Conservation (phyloP, 345 rosid species). For the Raphanus raphanistrum region DNA sequence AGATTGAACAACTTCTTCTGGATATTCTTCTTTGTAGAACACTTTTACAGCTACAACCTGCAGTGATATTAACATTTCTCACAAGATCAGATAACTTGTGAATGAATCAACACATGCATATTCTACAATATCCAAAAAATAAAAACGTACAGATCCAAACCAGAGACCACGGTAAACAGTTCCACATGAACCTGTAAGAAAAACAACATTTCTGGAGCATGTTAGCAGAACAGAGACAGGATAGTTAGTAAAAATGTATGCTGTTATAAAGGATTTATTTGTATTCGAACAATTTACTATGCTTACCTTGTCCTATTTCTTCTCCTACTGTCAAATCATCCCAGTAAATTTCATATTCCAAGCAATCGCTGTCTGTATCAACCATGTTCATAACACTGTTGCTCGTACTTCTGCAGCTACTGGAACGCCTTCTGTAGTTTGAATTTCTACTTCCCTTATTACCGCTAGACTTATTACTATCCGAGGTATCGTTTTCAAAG, state of each 20-base stretch:
- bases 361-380: conserved; percentile 67
- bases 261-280: conserved; percentile 1
- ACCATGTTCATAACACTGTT: conserved; percentile 71
- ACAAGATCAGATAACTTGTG: conserved; percentile 24
- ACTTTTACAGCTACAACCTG: conserved; percentile 98
- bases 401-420: conserved; percentile 86
- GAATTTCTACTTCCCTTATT: conserved; percentile 73
- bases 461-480: conserved; percentile 48
- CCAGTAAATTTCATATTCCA: conserved; percentile 90
- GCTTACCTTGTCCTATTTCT: conserved; percentile 85
- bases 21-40: conserved; percentile 89
- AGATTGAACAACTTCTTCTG: conserved; percentile 71
- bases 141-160: conserved; percentile 97
- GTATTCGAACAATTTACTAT: neutral
- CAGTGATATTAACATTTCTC: conserved; percentile 34
- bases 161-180: conserved; percentile 95
- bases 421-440: conserved; percentile 84
- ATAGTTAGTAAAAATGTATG: neutral
- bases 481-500: conserved; percentile 49
- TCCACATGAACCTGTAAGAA: conserved; percentile 87
- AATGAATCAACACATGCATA: conserved; percentile 35
- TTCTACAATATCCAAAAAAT: conserved; percentile 30
- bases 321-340: conserved; percentile 86
- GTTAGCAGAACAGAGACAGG: conserved; percentile 22
- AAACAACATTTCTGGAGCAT: neutral